These are phyloP conservation scores for Allium fistulosum DNA, from an alignment of 106 monocot species.

Conservation along the genomic window DNA sequence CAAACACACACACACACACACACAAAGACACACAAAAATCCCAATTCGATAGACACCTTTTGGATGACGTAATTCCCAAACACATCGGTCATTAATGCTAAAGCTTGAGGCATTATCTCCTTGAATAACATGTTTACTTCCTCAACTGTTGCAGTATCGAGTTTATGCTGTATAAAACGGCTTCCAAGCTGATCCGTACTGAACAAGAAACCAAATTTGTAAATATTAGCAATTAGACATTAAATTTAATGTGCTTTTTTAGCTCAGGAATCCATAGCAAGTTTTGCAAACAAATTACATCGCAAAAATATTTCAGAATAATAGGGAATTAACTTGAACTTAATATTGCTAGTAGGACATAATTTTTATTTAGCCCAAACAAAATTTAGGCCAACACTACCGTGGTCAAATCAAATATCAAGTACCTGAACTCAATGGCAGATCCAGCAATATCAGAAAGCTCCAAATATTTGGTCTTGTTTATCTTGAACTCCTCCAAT, in stretches of 20 bases:
- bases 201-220: constrained; percentile 12
- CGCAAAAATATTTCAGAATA: too few species aligned
- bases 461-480: constrained; percentile 74
- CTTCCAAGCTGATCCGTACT: constrained; percentile 88
- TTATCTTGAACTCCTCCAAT: constrained; percentile 81
- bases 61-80: constrained; percentile 94
- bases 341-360: too few species aligned
- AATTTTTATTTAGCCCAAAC: too few species aligned
- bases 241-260: too few species aligned
- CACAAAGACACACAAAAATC: neutral
- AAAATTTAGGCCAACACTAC: too few species aligned
- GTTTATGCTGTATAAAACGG: constrained; percentile 85
- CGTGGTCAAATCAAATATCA: neutral
- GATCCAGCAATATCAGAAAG: constrained; percentile 77
- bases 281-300: too few species aligned
- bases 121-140: constrained; percentile 79
- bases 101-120: constrained; percentile 71
- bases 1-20: too few species aligned
- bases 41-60: constrained; percentile 34
- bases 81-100: constrained; percentile 82
- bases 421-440: constrained; percentile 91
- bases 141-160: constrained; percentile 63
- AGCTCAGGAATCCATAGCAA: too few species aligned
- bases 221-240: neutral
- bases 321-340: too few species aligned